A percentile compares a stretch with the other conserved stretches of the same genome.
These are phyloP conservation scores for Ophiostoma ulmi DNA, from an alignment of 2,329 filamentous ascomycete genomes.

Conservation along the genomic window DNA sequence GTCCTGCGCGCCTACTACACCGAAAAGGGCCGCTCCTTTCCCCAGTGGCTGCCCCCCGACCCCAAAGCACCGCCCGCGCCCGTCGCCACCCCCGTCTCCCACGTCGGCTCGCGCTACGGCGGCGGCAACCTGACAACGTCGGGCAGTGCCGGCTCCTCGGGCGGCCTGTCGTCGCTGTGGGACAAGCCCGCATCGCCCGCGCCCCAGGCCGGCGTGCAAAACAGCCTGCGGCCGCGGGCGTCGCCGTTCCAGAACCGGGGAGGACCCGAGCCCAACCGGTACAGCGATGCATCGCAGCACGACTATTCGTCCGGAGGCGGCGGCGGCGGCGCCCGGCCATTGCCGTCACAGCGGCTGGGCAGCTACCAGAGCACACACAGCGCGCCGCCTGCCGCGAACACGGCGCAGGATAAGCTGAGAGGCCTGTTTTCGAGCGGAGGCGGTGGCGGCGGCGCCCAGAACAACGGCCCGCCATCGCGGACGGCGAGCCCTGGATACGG, in stretches of 20 bases:
- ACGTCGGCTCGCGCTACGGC: slow-evolving; percentile 52
- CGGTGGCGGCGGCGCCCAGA: slow-evolving; percentile 30
- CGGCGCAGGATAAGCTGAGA: slow-evolving; percentile 76
- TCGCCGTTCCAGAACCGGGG: slow-evolving; percentile 28
- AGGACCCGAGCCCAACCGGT: slow-evolving; percentile 29
- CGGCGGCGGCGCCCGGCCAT: slow-evolving; percentile 45
- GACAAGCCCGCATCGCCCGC: slow-evolving; percentile 37
- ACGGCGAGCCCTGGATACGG: slow-evolving; percentile 29
- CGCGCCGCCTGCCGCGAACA: slow-evolving; percentile 43
- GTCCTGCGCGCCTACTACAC: slow-evolving; percentile 89
- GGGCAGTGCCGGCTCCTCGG: slow-evolving; percentile 29
- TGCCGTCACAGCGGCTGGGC: slow-evolving; percentile 54
- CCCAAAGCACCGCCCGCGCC: slow-evolving; percentile 63
- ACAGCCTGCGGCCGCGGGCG: slow-evolving; percentile 8
- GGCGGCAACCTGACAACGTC: slow-evolving; percentile 36
- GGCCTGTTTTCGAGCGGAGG: slow-evolving; percentile 68
- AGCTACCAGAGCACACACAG: slow-evolving; percentile 61
- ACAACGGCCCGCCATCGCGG: slow-evolving; percentile 44
- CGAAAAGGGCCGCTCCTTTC: slow-evolving; percentile 77
- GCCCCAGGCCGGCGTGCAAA: slow-evolving; percentile 31
- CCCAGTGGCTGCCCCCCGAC: slow-evolving; percentile 82
- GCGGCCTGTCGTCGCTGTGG: slow-evolving; percentile 54
- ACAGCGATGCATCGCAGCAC: slow-evolving; percentile 29
- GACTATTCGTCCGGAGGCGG: background rate
- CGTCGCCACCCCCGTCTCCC: slow-evolving; percentile 45